Base-by-base conservation (phyloP, 345 rosid genomes). In the Boechera retrofracta region DNA sequence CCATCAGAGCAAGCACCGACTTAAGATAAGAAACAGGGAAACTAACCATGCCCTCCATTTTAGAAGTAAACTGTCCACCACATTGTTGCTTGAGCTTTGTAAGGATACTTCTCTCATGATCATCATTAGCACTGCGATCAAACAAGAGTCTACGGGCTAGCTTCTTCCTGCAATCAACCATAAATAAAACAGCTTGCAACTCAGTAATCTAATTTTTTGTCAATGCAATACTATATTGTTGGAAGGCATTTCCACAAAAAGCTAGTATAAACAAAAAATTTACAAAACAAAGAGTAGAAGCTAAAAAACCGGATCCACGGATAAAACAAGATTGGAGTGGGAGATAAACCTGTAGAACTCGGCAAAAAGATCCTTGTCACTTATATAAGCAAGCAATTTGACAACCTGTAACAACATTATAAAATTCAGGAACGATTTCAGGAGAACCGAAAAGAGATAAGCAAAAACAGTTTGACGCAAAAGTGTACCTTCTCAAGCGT, bases 11-110 rank as follows among this genome's bases (percentile, higher is more conserved):
- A 71, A 64, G 29, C 60, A 69, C 52, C 12, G 1, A 10, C 36
- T 18, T 9, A 15, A 64, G 41, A 47, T 0, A 38, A 29, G 42
- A 64, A 64, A 56, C 10, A 62, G 49, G 16, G 28, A 41, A 66
- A 75, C 87, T 85, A 58, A 83, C 96, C 97, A 92, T 92, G 71
- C 89, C 90, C 83, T 88, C 93, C 97, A 92, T 85, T 80, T 86
- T 88, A 49, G 87, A 80, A 32, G 90, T 86, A 73, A 88, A 86
- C 79, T 85, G 87, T 39, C 86, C 85, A 66, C 90, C 93, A 78
- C 81, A 85, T 64, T 85, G 89, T 65, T 81, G 89, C 76, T 87
- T 90, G 69, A 92, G 82, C 81, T 92, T 92, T 28, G 92, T 87
- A 28, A 92, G 81, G 54, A 92, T 88, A 74, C 88, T 88, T 81